A percentile compares a stretch with the other conserved stretches of the same genome.
Conservation (phyloP, 192 early-diverging fungal species). For the Mortierella hygrophila region DNA sequence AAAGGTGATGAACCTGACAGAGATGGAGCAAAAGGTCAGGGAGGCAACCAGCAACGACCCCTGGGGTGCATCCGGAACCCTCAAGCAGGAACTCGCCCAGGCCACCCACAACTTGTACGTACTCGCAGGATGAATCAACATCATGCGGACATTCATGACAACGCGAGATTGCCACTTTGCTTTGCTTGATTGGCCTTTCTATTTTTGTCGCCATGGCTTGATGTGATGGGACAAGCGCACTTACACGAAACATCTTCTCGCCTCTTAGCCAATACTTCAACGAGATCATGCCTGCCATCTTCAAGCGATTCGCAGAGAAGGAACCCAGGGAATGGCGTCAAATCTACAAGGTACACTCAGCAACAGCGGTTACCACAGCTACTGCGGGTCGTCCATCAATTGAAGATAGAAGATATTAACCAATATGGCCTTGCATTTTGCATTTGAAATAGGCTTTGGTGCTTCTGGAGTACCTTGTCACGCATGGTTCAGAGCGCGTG, state of each 20-base stretch:
- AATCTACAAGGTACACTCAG: conserved; percentile 86
- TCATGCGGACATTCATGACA: not conserved
- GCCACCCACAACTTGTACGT: conserved; percentile 86
- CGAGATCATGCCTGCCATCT: conserved; percentile 96
- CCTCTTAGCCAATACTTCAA: conserved; percentile 85
- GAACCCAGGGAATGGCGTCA: conserved; percentile 90
- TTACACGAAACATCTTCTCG: not conserved
- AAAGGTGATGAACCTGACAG: conserved; percentile 90
- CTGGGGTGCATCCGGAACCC: conserved; percentile 94
- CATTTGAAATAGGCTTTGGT: conserved; percentile 77
- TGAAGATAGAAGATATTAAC: too few species aligned
- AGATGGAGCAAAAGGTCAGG: conserved; percentile 92
- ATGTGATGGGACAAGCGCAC: not conserved
- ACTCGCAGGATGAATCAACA: not conserved
- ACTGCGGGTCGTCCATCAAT: too few species aligned
- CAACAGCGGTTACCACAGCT: not conserved
- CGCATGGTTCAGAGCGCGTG: conserved; percentile 94
- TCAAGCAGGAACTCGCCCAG: conserved; percentile 95
- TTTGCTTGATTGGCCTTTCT: not conserved
- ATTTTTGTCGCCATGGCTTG: not conserved
- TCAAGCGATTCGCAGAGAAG: conserved; percentile 88
- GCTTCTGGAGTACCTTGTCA: conserved; percentile 94
- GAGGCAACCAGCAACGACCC: conserved; percentile 95
- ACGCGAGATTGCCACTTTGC: not conserved
- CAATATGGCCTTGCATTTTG: not conserved